Percentiles rank a stretch among this genome's conserved stretches.
Conservation (phyloP, 169 alveolate species). For the Eimeria sp. region DNA sequence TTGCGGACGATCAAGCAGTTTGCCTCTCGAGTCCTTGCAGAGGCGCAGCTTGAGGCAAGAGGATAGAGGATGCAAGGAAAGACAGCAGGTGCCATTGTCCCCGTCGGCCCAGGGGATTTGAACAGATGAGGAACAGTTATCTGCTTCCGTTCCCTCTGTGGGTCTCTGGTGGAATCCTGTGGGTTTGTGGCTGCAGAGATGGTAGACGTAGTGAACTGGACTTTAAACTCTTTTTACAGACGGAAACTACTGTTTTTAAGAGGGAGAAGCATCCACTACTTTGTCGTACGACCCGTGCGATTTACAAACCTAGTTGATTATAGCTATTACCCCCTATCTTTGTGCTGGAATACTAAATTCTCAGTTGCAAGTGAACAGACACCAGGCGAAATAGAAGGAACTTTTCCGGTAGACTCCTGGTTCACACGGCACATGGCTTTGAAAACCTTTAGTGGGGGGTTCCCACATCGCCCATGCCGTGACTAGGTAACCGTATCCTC, state of each 20-base stretch:
- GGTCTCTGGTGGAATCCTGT: neutral
- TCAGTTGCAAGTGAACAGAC: neutral
- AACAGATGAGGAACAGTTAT: neutral
- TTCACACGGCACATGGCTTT: neutral
- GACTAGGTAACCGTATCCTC: neutral
- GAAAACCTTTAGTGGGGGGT: neutral
- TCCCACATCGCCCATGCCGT: neutral
- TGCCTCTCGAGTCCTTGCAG: conserved; percentile 38
- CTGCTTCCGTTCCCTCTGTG: neutral
- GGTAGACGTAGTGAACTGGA: neutral
- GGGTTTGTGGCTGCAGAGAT: neutral
- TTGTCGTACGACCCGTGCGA: neutral
- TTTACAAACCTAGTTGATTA: neutral
- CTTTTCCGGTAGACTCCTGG: neutral
- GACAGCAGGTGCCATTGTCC: neutral
- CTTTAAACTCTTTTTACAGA: too few species aligned
- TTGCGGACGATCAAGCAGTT: conserved; percentile 59
- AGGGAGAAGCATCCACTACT: too few species aligned
- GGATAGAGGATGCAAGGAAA: neutral
- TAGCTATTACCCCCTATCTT: too few species aligned
- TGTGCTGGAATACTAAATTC: neutral
- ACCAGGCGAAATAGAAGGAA: neutral
- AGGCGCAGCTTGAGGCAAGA: conserved; percentile 34
- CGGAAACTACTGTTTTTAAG: too few species aligned
- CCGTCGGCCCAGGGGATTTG: neutral